Percentiles rank a stretch among this genome's conserved stretches.
These are phyloP conservation scores for Corchorus capsularis DNA, from an alignment of 345 rosid genomes.

Conservation along the genomic window DNA sequence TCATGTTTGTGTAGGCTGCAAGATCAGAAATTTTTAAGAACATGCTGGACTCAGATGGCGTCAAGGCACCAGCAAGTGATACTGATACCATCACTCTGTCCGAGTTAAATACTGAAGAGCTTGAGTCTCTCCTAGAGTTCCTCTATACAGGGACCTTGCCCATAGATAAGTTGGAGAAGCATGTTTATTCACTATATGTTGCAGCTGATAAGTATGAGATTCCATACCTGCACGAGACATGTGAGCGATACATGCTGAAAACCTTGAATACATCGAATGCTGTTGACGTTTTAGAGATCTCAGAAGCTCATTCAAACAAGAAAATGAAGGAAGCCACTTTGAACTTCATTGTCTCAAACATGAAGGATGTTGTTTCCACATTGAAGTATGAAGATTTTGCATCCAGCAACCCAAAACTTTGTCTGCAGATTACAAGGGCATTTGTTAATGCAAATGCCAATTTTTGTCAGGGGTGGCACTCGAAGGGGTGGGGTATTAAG, in stretches of 20 bases:
- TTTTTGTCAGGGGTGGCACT: too few relatives aligned
- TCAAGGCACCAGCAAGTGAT: conserved; percentile 61
- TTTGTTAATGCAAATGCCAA: conserved; percentile 37
- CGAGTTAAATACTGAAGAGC: conserved; percentile 62
- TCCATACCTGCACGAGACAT: conserved; percentile 54
- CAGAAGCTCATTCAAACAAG: conserved; percentile 56
- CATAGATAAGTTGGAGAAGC: conserved; percentile 49
- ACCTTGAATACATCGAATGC: conserved; percentile 49
- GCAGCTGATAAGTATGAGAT: conserved; percentile 85
- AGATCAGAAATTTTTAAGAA: conserved; percentile 82
- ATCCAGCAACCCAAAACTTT: conserved; percentile 53
- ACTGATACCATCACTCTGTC: conserved; percentile 48
- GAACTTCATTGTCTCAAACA: conserved; percentile 56
- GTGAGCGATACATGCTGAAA: conserved; percentile 58
- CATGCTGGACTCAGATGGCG: conserved; percentile 63
- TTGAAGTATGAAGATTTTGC: conserved; percentile 62
- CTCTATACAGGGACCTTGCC: conserved; percentile 70
- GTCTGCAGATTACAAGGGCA: conserved; percentile 70
- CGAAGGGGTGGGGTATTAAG: not conserved
- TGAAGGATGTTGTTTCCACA: conserved; percentile 62
- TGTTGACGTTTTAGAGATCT: conserved; percentile 65
- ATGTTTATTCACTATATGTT: conserved; percentile 52
- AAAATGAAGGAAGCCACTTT: conserved; percentile 53
- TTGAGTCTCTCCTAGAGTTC: conserved; percentile 74
- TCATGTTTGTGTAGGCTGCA: conserved; percentile 50